Evolutionary conservation across 1,139 yeast genomes (phyloP), one percentile per base, ranked within the genome.

Genomic region (Pichia sp.): DNA sequence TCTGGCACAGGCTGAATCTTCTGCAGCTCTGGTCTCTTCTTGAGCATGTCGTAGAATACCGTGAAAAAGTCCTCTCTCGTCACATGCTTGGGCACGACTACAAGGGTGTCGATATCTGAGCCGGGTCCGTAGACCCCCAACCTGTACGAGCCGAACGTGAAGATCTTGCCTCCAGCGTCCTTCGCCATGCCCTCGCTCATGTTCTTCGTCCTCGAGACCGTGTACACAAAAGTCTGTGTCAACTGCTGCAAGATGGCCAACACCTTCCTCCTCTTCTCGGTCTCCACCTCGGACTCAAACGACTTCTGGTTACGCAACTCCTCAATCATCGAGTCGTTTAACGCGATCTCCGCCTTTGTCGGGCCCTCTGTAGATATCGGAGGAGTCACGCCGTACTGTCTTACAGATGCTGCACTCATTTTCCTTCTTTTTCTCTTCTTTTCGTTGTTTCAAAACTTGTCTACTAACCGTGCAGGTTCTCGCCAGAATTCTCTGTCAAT

Each of bases 111-210:
- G 57, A 93, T 93, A 84, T 93, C 99, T 0, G 96, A 88, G 0
- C 99, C 98, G 0, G 99, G 99, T 0, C 99, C 97, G 72, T 92
- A 90, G 7, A 93, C 99, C 1, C 99, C 99, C 47, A 93, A 73
- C 59, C 97, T 77, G 66, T 92, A 93, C 0, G 98, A 92, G 0
- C 99, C 99, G 71, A 81, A 93, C 0, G 98, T 90, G 68, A 92
- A 93, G 13, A 95, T 81, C 70, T 95, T 95, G 16, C 99, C 99
- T 43, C 99, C 99, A 0, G 98, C 96, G 70, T 93, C 99, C 58
- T 75, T 80, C 0, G 99, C 97, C 97, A 93, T 90, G 5, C 97
- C 97, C 58, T 93, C 98, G 36, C 93, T 83, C 97, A 93, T 90
- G 67, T 93, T 90, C 67, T 87, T 89, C 57, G 77, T 81, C 59